These are phyloP conservation scores for Sonneratia caseolaris DNA, from an alignment of 345 rosid genomes.

Conservation along the genomic window DNA sequence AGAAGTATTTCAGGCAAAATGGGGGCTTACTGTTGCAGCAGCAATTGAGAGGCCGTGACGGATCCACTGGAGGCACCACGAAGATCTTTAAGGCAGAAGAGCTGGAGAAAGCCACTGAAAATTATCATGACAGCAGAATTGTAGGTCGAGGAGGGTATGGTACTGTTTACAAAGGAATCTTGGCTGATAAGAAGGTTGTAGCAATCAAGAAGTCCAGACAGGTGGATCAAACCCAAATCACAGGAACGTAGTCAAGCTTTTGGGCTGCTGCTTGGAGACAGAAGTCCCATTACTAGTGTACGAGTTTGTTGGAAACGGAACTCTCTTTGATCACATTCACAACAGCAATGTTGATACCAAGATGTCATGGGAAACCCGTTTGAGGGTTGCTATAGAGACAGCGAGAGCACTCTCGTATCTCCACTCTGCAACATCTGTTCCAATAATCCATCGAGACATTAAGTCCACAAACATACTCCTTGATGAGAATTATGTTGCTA, in stretches of 20 bases:
- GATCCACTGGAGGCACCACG: conserved; percentile 6
- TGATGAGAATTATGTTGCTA: conserved; percentile 26
- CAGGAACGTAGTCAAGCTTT: conserved; percentile 28
- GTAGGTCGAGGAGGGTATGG: conserved; percentile 34
- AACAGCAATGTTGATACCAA: conserved; percentile 8
- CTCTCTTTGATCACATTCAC: conserved; percentile 26
- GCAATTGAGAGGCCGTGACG: conserved; percentile 7
- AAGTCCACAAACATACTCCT: conserved; percentile 32
- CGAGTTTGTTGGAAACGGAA: conserved; percentile 30
- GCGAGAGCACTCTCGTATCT: conserved; percentile 22
- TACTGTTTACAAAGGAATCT: conserved; percentile 32
- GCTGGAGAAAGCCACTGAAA: conserved; percentile 31
- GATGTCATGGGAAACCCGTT: conserved; percentile 23
- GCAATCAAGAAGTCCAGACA: conserved; percentile 38
- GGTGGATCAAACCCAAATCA: conserved; percentile 27
- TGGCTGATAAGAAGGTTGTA: conserved; percentile 18
- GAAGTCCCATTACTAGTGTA: conserved; percentile 33
- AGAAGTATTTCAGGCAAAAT: conserved; percentile 18
- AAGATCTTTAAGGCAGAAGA: conserved; percentile 24
- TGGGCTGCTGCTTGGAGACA: conserved; percentile 38
- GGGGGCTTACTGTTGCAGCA: conserved; percentile 29
- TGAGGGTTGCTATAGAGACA: conserved; percentile 20
- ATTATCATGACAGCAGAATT: conserved; percentile 19
- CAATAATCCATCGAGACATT: conserved; percentile 26
- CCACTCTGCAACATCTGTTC: conserved; percentile 22